These are phyloP conservation scores for Dendrobium huoshanense DNA, from an alignment of 106 monocot species.

Conservation along the genomic window DNA sequence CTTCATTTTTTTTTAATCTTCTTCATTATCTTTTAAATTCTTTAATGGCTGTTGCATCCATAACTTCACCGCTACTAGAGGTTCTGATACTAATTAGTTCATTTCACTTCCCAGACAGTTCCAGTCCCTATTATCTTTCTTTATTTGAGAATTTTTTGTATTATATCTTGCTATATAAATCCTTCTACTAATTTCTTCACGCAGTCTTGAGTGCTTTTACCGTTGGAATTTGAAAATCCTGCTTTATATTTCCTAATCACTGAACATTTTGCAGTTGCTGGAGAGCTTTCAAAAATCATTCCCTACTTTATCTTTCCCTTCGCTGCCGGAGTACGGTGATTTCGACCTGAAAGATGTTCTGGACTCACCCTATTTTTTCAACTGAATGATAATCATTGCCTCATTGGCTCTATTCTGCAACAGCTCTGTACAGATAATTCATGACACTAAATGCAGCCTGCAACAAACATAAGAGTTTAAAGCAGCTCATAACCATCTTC, in stretches of 20 bases:
- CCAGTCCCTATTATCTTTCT: too few species aligned
- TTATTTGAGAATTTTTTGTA: too few species aligned
- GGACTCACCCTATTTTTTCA: conserved; percentile 68
- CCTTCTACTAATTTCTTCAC: too few species aligned
- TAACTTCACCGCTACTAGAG: too few species aligned
- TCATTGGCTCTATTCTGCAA: neutral
- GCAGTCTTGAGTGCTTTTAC: too few species aligned
- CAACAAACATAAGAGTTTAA: neutral
- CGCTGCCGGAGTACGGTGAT: conserved; percentile 54
- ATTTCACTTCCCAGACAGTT: too few species aligned
- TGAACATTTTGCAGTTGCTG: conserved; percentile 39
- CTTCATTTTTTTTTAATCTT: too few species aligned
- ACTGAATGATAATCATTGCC: conserved; percentile 16
- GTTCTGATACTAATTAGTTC: too few species aligned
- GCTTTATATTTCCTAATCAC: neutral
- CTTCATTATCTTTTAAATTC: too few species aligned
- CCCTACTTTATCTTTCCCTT: conserved; percentile 49
- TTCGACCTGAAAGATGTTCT: conserved; percentile 58
- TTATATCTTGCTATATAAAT: too few species aligned
- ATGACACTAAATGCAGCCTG: neutral
- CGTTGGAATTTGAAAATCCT: neutral
- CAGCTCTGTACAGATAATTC: conserved; percentile 4
- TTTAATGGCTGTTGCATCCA: too few species aligned
- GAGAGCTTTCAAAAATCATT: conserved; percentile 58
- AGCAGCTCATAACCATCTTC: neutral